Percentiles rank a stretch among this genome's conserved stretches.
Evolutionary conservation across 495 filamentous ascomycete species (phyloP).

Genomic region (Podospora didyma): DNA sequence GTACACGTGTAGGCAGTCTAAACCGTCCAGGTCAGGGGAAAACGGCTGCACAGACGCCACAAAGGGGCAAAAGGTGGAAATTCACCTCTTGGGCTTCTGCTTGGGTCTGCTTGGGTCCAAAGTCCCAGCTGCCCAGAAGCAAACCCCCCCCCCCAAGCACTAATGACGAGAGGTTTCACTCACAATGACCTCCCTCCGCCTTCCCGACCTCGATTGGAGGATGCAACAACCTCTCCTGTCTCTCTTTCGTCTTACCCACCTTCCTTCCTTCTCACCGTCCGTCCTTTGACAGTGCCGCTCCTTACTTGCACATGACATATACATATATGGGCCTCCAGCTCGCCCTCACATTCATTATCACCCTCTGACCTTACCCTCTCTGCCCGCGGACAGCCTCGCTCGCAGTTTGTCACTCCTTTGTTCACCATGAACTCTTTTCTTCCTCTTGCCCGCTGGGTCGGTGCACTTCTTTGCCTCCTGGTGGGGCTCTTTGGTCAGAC

Average conservation of each 20-base stretch:
- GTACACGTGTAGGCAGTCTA: neutral
- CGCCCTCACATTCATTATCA: constrained; percentile 2
- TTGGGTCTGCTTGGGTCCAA: neutral
- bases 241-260: neutral
- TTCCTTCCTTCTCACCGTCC: neutral
- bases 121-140: neutral
- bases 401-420: neutral
- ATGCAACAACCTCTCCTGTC: neutral
- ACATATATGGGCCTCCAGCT: neutral
- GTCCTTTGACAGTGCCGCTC: neutral
- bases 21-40: neutral
- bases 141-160: too few relatives aligned
- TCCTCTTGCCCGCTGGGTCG: constrained; percentile 8
- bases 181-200: neutral
- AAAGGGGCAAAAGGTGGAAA: constrained; percentile 1
- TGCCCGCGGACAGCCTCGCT: neutral
- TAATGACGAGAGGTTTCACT: neutral
- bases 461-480: constrained; percentile 1
- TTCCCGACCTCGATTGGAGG: neutral
- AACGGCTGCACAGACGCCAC: neutral
- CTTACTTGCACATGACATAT: neutral
- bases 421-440: constrained; percentile 8
- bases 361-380: neutral
- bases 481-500: neutral
- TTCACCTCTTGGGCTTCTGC: neutral